These are phyloP conservation scores for Protea cynaroides DNA, from an alignment of 164 flowering plant species.

Conservation along the genomic window DNA sequence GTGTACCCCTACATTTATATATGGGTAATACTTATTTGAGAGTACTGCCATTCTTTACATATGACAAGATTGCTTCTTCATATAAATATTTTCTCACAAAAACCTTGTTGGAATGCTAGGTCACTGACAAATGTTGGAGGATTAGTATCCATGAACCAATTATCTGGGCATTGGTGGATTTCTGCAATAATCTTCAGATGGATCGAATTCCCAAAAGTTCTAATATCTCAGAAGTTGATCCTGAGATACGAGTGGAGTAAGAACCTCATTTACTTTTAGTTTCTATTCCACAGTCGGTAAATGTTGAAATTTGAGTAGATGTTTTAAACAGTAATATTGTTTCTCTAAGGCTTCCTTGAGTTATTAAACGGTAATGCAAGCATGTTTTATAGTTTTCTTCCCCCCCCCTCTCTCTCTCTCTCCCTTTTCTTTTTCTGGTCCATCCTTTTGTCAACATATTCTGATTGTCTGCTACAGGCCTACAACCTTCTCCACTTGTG, in stretches of 20 bases:
- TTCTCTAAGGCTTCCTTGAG: too few species aligned
- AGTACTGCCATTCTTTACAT: neutral
- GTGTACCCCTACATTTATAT: slow-evolving; percentile 81
- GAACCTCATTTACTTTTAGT: slow-evolving; percentile 19
- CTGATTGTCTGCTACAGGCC: too few species aligned
- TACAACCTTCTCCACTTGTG: too few species aligned
- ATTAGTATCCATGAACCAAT: slow-evolving; percentile 90
- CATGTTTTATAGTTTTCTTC: too few species aligned
- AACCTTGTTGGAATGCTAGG: slow-evolving; percentile 37
- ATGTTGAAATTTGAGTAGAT: neutral
- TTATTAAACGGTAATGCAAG: too few species aligned
- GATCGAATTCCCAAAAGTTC: slow-evolving; percentile 68
- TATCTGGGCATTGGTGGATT: slow-evolving; percentile 82
- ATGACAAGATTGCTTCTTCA: neutral
- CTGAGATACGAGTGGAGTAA: slow-evolving; percentile 90
- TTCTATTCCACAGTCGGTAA: neutral
- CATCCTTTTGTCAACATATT: too few species aligned
- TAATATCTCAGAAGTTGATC: slow-evolving; percentile 73
- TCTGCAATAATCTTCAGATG: slow-evolving; percentile 64
- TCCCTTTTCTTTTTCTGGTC: too few species aligned
- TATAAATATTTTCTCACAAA: slow-evolving; percentile 1
- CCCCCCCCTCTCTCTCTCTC: too few species aligned
- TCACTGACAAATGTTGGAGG: slow-evolving; percentile 80
- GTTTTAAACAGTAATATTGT: too few species aligned
- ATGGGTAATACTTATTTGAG: slow-evolving; percentile 46